Base-by-base conservation (phyloP, 371 early-diverging fungal genomes). In the Massospora cicadina region DNA sequence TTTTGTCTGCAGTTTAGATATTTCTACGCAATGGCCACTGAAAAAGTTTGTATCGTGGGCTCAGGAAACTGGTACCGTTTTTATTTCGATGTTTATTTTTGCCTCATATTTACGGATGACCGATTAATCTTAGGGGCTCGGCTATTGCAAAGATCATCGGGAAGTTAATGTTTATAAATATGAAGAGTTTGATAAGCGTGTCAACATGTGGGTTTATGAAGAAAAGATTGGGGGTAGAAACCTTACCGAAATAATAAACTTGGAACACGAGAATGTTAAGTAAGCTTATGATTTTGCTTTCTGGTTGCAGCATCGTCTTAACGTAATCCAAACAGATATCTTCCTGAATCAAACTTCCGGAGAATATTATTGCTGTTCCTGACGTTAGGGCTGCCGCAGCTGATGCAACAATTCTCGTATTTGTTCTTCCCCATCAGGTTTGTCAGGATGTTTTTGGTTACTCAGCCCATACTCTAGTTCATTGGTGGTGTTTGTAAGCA, bases 201-300 rank as follows among this genome's bases (percentile, higher is more conserved):
- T 98, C 57, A 85, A 82, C 65, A 87, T 96, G 84, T 99, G 96
- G 95, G 93, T 95, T n/a, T 94, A 83, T 76, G 91, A 94, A 71
- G 97, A 98, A 73, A 68, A 71, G 57, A 77, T 93, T 56, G 76
- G 92, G 54, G 92, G 89, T 32, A 71, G 82, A 67, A 89, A 90
- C 65, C 79, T 99, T 58, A 90, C 95, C 24, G 91, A 94, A 5
- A 84, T 95, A 66, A 98, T 99, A 76, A 98, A 98, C 80, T 79
- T 75, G 13, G 71, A 82, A 60, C 95, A 96, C 73, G 91, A 89
- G 75, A 99, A 99, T 75, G 87, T 89, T 69, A 95, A 93, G 65
- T 65, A 65, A 57, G 23, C 29, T 31, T 23, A 13, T 7, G 1
- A 21, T 23, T 33, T 27, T 33, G 2, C 25, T 27, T 65, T 25